A percentile compares a stretch with the other conserved stretches of the same genome.
Conservation (phyloP, 768 basidiomycete genomes). For the Rhodotorula diobovata region DNA sequence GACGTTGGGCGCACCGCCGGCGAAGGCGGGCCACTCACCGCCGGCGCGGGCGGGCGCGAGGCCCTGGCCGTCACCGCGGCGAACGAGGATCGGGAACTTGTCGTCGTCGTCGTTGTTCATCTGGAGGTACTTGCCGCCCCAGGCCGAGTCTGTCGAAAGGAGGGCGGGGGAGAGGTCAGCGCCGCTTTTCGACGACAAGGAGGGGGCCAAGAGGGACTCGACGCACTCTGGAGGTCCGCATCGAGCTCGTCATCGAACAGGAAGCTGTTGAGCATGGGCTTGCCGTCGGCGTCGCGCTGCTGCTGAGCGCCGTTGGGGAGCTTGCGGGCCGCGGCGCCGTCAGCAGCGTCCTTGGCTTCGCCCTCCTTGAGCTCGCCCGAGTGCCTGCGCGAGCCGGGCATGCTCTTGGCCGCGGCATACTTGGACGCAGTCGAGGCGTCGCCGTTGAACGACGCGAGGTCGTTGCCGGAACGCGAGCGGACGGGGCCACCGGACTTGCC, state of each 20-base stretch:
- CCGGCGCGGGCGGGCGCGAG: constrained; percentile 54
- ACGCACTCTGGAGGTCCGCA: constrained; percentile 75
- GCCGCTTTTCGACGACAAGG: constrained; percentile 1
- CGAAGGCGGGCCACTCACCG: constrained; percentile 50
- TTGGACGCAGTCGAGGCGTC: neutral
- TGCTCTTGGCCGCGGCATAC: constrained; percentile 33
- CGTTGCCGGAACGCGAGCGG: constrained; percentile 62
- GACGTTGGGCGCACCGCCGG: constrained; percentile 53
- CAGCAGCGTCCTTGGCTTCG: constrained; percentile 8
- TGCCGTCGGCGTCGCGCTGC: constrained; percentile 26
- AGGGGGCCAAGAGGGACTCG: no score
- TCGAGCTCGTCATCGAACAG: constrained; percentile 90
- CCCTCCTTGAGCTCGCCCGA: constrained; percentile 33
- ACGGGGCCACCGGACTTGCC: constrained; percentile 82
- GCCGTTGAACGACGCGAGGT: constrained; percentile 51
- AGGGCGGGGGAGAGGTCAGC: neutral
- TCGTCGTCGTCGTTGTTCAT: constrained; percentile 68
- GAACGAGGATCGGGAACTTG: constrained; percentile 59
- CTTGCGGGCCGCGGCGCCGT: constrained; percentile 5
- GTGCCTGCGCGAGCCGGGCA: constrained; percentile 38
- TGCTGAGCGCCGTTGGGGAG: constrained; percentile 18
- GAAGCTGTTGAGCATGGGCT: constrained; percentile 50
- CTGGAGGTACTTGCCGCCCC: constrained; percentile 69
- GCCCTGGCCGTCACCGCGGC: constrained; percentile 27
- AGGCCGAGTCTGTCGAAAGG: constrained; percentile 66